Conservation (phyloP, 345 rosid species). For the Populus simonii region DNA sequence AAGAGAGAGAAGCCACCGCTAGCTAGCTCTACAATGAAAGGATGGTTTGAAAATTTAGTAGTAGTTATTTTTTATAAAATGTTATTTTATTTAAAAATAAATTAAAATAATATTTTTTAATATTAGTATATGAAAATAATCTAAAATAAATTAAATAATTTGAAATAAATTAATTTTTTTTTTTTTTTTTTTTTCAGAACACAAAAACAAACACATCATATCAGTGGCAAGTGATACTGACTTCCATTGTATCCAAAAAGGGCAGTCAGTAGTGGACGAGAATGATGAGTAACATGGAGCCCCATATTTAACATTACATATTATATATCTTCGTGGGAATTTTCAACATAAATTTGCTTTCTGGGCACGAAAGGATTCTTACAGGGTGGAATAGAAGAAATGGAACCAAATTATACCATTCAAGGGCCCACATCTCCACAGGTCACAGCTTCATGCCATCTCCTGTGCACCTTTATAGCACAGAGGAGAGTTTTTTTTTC, state of each 20-base stretch:
- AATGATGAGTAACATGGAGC: constrained; percentile 16
- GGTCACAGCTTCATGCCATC: constrained; percentile 21
- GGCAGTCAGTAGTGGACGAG: neutral
- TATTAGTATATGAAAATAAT: no score
- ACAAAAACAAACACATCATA: neutral
- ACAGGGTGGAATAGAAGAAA: constrained; percentile 3
- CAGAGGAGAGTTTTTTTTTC: constrained; percentile 5
- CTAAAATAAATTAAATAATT: no score
- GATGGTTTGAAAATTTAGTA: no score
- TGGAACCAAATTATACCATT: neutral
- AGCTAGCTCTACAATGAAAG: neutral
- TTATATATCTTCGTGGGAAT: constrained; percentile 1
- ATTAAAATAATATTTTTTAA: no score
- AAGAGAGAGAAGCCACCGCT: neutral
- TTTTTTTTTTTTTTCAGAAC: no score
- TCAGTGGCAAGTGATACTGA: neutral
- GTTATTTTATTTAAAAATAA: no score
- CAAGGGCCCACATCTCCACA: constrained; percentile 8
- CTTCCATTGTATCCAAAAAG: neutral
- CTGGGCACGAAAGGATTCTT: constrained; percentile 21
- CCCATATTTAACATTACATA: neutral
- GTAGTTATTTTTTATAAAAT: no score
- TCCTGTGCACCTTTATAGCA: neutral
- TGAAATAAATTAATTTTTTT: no score
- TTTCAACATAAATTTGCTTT: constrained; percentile 29